Base-by-base conservation (phyloP, 2,329 filamentous ascomycete genomes). In the Septoria linicola region DNA sequence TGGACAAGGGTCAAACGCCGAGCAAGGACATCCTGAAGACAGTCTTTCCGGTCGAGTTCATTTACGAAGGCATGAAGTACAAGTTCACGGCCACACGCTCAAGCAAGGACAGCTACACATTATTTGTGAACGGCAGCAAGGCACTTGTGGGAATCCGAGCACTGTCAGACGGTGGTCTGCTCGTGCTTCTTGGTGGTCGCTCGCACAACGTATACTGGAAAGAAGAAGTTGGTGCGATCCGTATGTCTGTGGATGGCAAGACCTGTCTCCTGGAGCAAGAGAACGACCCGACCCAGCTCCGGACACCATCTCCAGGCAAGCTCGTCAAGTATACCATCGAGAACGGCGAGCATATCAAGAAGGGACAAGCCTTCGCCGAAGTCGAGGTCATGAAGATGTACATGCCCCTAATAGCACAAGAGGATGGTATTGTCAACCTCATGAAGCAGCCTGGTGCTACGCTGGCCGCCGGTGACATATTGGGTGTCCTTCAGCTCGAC, bases 321-420 rank as follows among this genome's bases (percentile, higher is more conserved):
- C 85, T 99, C 30, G 92, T 99, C 76, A 96, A 96, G 76, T 99
- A 93, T 73, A 88, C 89, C 1, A 88, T 99, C 2, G 93, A 96
- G 72, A 97, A 95, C 66, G 93, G 93, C 55, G 81, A 90, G 62
- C 93, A 99, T 70, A 84, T 99, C 72, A 86, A 83, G 72, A 89
- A 95, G 63, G 92, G 92, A 51, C 88, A 97, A 72, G 79, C 92
- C 27, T 99, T 90, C 67, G 93, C 93, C 49, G 93, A 99, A 72
- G 92, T 99, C 34, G 93, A 99, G 75, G 93, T 99, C 73, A 99
- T 99, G 93, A 99, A 99, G 81, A 99, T 99, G 93, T 97, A 97
- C 81, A 99, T 99, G 93, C 93, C 93, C 66, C 80, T 99, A 49
- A 81, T 99, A 55, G 88, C 93, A 2, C 87, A 91, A 68, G 93